Evolutionary conservation across 371 early-diverging fungal genomes (phyloP).

Genomic region (Choanephora cucurbitarum): DNA sequence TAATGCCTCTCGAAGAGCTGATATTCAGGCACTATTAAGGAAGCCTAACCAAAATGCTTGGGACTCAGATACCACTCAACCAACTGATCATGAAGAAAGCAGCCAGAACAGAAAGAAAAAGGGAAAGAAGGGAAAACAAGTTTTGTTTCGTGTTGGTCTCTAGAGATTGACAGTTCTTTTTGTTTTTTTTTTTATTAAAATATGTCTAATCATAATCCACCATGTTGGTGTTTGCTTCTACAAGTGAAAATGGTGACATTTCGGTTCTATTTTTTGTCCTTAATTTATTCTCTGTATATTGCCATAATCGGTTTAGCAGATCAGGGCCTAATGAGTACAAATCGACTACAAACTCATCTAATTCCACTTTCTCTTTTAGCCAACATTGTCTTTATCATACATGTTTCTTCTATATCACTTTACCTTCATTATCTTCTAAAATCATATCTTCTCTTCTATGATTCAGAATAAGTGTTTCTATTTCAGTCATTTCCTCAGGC

Average conservation of each 20-base stretch:
- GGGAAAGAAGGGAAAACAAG: constrained; percentile 60
- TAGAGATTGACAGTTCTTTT: constrained; percentile 2
- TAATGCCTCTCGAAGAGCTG: constrained; percentile 14
- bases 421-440: constrained; percentile 35
- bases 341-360: constrained; percentile 47
- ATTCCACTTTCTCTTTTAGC: too few species aligned
- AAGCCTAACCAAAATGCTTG: constrained; percentile 14
- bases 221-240: constrained; percentile 23
- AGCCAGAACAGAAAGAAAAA: constrained; percentile 34
- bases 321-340: constrained; percentile 48
- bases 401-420: too few species aligned
- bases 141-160: constrained; percentile 62
- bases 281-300: constrained; percentile 28
- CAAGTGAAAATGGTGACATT: constrained; percentile 25
- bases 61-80: constrained; percentile 11
- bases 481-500: constrained; percentile 30
- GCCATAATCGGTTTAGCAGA: constrained; percentile 38
- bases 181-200: background rate
- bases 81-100: constrained; percentile 2
- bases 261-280: background rate
- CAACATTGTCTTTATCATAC: too few species aligned
- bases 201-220: constrained; percentile 14
- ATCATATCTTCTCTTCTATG: constrained; percentile 28
- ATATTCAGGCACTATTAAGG: constrained; percentile 10
- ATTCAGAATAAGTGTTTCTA: constrained; percentile 29